A percentile compares a stretch with the other conserved stretches of the same genome.
phyloP scores from a whole-genome alignment of 495 filamentous ascomycete genomes.

The Lentithecium fluviatile region DNA sequence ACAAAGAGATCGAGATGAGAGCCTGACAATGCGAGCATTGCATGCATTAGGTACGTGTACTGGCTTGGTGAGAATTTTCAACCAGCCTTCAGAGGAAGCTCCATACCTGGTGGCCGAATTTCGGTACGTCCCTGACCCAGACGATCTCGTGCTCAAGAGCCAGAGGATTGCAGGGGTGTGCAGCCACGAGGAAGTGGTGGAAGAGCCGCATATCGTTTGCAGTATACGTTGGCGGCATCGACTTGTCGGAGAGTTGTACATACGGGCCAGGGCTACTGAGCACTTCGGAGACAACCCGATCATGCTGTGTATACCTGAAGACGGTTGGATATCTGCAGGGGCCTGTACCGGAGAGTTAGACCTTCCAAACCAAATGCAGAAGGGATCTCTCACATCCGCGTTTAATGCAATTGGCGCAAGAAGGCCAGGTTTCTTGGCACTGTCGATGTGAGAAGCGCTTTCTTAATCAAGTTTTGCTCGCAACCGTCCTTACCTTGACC shows the following conservation, averaged over 20 bases:
- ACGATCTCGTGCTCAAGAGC: background rate
- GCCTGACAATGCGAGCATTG: conserved; percentile 58
- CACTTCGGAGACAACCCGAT: conserved; percentile 18
- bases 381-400: background rate
- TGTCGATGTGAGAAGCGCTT: background rate
- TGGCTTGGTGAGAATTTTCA: conserved; percentile 9
- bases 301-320: conserved; percentile 23
- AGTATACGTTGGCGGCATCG: conserved; percentile 1
- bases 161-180: conserved; percentile 16
- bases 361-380: background rate
- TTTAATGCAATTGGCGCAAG: conserved; percentile 26
- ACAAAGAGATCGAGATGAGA: conserved; percentile 45
- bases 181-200: conserved; percentile 27
- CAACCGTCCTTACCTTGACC: conserved; percentile 13
- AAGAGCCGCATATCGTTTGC: conserved; percentile 26
- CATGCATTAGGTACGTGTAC: conserved; percentile 52
- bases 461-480: background rate
- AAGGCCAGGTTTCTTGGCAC: conserved; percentile 31
- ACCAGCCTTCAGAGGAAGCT: background rate
- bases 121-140: conserved; percentile 15
- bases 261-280: conserved; percentile 10
- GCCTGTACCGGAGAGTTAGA: background rate
- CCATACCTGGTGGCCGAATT: conserved; percentile 16
- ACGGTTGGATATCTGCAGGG: conserved; percentile 22
- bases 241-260: conserved; percentile 12